Percentiles rank a stretch among this genome's conserved stretches.
Evolutionary conservation across 2,329 filamentous ascomycete genomes (phyloP).

Genomic region (Penicillium corylophilum): DNA sequence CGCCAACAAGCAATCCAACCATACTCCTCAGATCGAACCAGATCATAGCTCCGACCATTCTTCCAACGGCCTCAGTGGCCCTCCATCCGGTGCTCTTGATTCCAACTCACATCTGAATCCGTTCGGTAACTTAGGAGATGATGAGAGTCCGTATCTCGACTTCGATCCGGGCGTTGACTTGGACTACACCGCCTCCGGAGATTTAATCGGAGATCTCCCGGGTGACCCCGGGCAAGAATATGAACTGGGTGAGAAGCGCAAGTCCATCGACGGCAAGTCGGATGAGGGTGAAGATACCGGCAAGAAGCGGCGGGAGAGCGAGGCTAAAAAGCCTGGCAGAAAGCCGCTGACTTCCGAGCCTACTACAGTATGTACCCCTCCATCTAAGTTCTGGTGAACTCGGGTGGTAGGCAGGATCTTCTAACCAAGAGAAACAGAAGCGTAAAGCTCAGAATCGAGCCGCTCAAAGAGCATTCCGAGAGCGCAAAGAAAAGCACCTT

Average conservation of each 20-base stretch:
- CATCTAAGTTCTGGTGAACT: neutral
- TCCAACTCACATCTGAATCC: constrained; percentile 41
- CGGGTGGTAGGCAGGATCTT: neutral
- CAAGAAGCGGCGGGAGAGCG: constrained; percentile 71
- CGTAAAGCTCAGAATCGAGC: constrained; percentile 90
- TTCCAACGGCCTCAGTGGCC: constrained; percentile 43
- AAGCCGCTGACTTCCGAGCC: constrained; percentile 96
- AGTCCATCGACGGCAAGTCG: constrained; percentile 54
- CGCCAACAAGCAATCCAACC: constrained; percentile 30
- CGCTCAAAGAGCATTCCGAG: constrained; percentile 87
- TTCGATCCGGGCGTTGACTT: constrained; percentile 80
- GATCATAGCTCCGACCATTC: constrained; percentile 38
- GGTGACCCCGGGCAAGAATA: constrained; percentile 44
- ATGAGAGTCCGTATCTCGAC: constrained; percentile 80
- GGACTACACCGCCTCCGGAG: constrained; percentile 59
- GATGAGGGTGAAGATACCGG: constrained; percentile 63
- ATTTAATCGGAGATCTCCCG: constrained; percentile 76
- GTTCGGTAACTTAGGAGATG: constrained; percentile 50
- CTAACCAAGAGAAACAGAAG: constrained; percentile 39
- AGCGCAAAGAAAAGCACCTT: constrained; percentile 82
- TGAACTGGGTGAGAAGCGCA: constrained; percentile 62
- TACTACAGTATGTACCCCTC: constrained; percentile 71
- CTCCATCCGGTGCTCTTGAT: constrained; percentile 33
- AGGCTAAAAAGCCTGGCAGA: constrained; percentile 91
- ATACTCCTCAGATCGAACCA: constrained; percentile 23